Evolutionary conservation across 2,329 filamentous ascomycete genomes (phyloP).

Genomic region (Ilyonectria mors-panacis): DNA sequence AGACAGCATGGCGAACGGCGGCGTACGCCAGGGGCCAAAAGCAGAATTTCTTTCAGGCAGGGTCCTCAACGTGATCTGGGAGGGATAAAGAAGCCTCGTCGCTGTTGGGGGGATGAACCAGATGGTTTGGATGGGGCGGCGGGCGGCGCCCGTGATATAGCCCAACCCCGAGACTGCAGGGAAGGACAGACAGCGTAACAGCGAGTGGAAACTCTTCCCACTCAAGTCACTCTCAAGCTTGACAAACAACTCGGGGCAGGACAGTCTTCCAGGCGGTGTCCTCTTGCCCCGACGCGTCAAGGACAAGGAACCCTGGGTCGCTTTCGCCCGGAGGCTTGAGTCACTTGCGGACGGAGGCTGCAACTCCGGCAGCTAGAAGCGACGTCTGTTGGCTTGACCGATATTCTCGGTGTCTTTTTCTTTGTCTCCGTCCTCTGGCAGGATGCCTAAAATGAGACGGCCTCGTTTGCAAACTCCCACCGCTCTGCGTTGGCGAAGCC

Average conservation of each 20-base stretch:
- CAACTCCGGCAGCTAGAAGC: conserved; percentile 44
- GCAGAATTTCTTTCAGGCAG: conserved; percentile 13
- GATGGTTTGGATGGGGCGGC: conserved; percentile 44
- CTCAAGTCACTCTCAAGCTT: conserved; percentile 44
- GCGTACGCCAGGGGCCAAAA: conserved; percentile 34
- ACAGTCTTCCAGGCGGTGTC: conserved; percentile 32
- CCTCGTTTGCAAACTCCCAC: conserved; percentile 45
- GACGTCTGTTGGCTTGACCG: conserved; percentile 33
- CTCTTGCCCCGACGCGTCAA: conserved; percentile 37
- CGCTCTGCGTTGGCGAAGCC: conserved; percentile 41
- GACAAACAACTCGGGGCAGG: conserved; percentile 47
- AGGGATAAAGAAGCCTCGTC: conserved; percentile 24
- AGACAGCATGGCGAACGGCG: conserved; percentile 69
- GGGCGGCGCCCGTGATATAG: conserved; percentile 49
- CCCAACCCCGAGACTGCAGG: conserved; percentile 41
- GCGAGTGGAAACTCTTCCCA: conserved; percentile 40
- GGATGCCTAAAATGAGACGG: conserved; percentile 36
- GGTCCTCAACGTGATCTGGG: conserved; percentile 28
- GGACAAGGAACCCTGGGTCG: conserved; percentile 38
- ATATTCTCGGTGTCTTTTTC: conserved; percentile 33
- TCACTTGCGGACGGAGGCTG: conserved; percentile 30
- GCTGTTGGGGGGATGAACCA: conserved; percentile 38
- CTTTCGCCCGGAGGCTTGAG: conserved; percentile 35
- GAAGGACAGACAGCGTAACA: conserved; percentile 44
- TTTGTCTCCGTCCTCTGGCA: conserved; percentile 42